A percentile compares a stretch with the other conserved stretches of the same genome.
phyloP scores from a whole-genome alignment of 1,139 yeast species.

The Williopsis jadinii region DNA sequence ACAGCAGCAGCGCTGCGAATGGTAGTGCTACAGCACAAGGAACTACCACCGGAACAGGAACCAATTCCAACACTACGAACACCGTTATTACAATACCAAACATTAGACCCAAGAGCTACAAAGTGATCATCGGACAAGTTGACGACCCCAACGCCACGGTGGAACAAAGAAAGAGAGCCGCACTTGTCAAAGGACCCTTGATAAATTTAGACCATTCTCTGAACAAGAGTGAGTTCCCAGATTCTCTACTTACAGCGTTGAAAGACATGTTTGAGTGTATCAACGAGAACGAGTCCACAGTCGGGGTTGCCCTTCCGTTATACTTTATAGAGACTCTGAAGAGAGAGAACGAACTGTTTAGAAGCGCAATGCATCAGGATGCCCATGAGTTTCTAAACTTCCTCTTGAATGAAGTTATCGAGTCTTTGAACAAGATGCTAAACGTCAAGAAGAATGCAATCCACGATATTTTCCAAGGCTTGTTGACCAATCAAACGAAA shows the following conservation, averaged over 20 bases:
- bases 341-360: conserved; percentile 73
- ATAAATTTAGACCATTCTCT: conserved; percentile 69
- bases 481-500: conserved; percentile 78
- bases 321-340: conserved; percentile 69
- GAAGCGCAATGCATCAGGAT: conserved; percentile 95
- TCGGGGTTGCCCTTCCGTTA: conserved; percentile 82
- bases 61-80: conserved; percentile 2
- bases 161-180: conserved; percentile 76
- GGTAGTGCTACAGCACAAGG: neutral
- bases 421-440: conserved; percentile 35
- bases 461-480: conserved; percentile 75
- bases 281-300: conserved; percentile 59
- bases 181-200: conserved; percentile 78
- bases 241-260: conserved; percentile 61
- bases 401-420: conserved; percentile 74
- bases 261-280: conserved; percentile 84
- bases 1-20: neutral
- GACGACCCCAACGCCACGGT: conserved; percentile 50
- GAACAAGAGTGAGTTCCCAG: conserved; percentile 39
- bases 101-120: conserved; percentile 34
- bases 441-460: conserved; percentile 41
- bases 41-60: neutral
- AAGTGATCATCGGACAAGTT: conserved; percentile 40
- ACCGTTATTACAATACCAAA: conserved; percentile 20
- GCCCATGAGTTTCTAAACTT: conserved; percentile 95